Evolutionary conservation across 768 basidiomycete genomes (phyloP), one percentile per base, ranked within the genome.

Genomic region (Pleurotus giganteus): DNA sequence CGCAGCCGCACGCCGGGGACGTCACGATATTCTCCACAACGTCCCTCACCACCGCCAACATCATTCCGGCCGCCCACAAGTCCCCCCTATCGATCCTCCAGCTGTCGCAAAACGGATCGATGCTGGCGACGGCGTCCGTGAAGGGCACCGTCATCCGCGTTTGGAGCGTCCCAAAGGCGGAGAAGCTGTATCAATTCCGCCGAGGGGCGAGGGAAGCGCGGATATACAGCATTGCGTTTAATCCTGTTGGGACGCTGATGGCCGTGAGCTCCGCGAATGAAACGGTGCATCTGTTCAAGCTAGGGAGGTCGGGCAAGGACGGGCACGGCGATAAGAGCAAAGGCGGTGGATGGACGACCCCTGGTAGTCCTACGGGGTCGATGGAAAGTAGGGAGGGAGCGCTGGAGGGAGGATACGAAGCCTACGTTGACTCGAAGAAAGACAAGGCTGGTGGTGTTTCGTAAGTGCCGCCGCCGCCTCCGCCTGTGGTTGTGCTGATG

Each of bases 91-190:
- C 94, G 6, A 85, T 85, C 63, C 78, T 98, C 44, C 77, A 90
- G 4, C 82, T 99, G 70, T 96, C 95, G 70, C 80, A 84, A 2
- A 79, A 87, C 0, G 96, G 96, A 11, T 91, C 91, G 0, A 78
- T 98, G 53, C 85, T 99, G 37, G 97, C 96, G 19, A 95, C 96
- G 4, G 87, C 94, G 12, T 90, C 88, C 1, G 93, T 95, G 42
- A 96, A 95, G 66, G 97, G 97, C 12, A 99, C 97, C 4, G 94
- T 98, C 59, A 96, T 99, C 53, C 84, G 97, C 41, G 94, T 98
- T 1, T 98, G 94, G 82, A 83, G 83, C 44, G 77, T 97, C 12
- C 96, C 97, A 0, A 83, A 86, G 4, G 92, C 94, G 0, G 92
- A 98, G 74, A 94, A 94, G 70, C 67, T 98, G 45, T 95, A 94